Evolutionary conservation across 2,329 filamentous ascomycete species (phyloP).

Genomic region (Botrytis aclada): DNA sequence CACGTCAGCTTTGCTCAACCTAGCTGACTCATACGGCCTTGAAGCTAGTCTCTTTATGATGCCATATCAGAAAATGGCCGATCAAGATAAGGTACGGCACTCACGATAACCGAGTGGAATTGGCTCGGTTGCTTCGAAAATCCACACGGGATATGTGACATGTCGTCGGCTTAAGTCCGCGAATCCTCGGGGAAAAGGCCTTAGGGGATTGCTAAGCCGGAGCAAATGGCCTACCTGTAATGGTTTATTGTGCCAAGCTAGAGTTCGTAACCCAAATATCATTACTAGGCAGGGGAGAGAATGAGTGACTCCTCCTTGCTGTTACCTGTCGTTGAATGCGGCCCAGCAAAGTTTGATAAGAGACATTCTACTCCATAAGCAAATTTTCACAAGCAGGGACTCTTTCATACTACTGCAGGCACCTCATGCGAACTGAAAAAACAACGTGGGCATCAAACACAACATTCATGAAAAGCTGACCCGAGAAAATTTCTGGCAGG

Average conservation of each 20-base stretch:
- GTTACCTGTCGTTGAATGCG: not conserved
- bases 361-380: not conserved
- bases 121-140: not conserved
- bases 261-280: not conserved
- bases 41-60: not conserved
- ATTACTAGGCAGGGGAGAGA: not conserved
- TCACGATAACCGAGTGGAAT: not conserved
- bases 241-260: not conserved
- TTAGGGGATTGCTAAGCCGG: not conserved
- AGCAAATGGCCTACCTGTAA: not conserved
- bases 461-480: conserved; percentile 5
- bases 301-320: not conserved
- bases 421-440: not conserved
- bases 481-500: not conserved
- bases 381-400: not conserved
- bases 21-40: conserved; percentile 5
- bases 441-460: not conserved
- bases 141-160: not conserved
- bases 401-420: not conserved
- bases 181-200: not conserved
- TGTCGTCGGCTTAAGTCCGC: not conserved
- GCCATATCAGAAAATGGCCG: not conserved
- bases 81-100: not conserved
- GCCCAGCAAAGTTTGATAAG: not conserved
- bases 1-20: conserved; percentile 3